Conservation (phyloP, 2,329 filamentous ascomycete genomes). For the Cadophora luteo-olivacea region DNA sequence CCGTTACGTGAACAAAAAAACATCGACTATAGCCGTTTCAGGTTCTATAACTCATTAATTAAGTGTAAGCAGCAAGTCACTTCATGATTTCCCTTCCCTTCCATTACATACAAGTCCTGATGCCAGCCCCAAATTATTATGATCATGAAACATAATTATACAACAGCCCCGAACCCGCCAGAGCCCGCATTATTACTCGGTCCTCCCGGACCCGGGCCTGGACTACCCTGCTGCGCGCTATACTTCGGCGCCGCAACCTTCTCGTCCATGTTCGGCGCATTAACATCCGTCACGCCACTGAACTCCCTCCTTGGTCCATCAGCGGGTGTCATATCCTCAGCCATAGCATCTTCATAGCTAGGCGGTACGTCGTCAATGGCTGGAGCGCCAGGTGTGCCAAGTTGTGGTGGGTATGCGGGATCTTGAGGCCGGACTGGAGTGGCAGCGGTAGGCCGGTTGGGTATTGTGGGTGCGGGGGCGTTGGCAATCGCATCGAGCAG, state of each 20-base stretch:
- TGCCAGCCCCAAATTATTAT: too few species aligned
- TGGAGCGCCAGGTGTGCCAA: conserved; percentile 53
- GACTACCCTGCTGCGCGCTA: conserved; percentile 21
- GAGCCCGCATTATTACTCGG: not conserved
- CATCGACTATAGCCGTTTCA: too few species aligned
- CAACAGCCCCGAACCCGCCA: conserved; percentile 5
- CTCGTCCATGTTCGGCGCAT: conserved; percentile 52
- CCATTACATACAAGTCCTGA: too few species aligned
- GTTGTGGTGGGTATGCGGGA: conserved; percentile 64
- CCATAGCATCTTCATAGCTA: conserved; percentile 93
- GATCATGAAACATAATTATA: conserved; percentile 17
- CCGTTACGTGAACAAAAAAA: too few species aligned
- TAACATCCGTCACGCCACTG: conserved; percentile 67
- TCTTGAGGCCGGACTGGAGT: conserved; percentile 45
- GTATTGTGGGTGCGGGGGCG: not conserved
- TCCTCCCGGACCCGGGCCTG: conserved; percentile 9
- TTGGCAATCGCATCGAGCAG: conserved; percentile 71
- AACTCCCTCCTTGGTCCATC: conserved; percentile 75
- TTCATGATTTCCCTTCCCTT: too few species aligned
- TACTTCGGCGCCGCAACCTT: conserved; percentile 32
- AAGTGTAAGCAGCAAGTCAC: too few species aligned
- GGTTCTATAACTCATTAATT: too few species aligned
- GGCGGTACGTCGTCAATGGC: conserved; percentile 81
- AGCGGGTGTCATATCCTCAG: conserved; percentile 73
- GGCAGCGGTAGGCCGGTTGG: not conserved